A percentile compares a stretch with the other conserved stretches of the same genome.
Conservation (phyloP, 495 filamentous ascomycete genomes). For the Xylaria cubensis region DNA sequence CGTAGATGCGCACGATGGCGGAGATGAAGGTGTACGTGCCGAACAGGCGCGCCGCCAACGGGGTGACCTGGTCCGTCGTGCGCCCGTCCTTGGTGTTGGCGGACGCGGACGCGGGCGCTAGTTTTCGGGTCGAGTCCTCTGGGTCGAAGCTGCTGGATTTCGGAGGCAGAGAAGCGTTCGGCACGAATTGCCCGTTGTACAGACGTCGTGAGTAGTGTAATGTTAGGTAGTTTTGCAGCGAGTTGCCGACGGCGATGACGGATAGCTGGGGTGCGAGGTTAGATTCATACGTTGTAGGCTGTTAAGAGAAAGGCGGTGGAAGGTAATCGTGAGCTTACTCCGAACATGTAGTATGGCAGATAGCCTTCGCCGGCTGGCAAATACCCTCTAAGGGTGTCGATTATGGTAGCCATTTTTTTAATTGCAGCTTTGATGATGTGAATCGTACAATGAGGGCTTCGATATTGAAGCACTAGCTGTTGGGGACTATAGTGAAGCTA, state of each 20-base stretch:
- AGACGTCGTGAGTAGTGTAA: conserved; percentile 76
- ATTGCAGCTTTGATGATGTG: not conserved
- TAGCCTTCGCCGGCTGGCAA: conserved; percentile 53
- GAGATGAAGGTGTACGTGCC: conserved; percentile 89
- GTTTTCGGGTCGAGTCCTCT: conserved; percentile 50
- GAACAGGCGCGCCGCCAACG: conserved; percentile 82
- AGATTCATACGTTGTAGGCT: not conserved
- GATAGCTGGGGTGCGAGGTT: conserved; percentile 62
- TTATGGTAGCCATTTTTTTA: conserved; percentile 28
- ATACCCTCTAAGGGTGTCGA: conserved; percentile 48
- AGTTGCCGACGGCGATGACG: conserved; percentile 78
- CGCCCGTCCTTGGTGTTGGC: conserved; percentile 54
- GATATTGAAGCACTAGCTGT: not conserved
- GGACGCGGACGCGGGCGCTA: conserved; percentile 54
- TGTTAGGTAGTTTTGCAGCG: conserved; percentile 78
- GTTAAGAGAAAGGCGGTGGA: not conserved
- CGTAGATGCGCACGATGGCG: conserved; percentile 78
- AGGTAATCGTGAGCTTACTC: conserved; percentile 43
- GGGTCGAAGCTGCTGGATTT: conserved; percentile 45
- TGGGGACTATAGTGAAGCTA: not conserved
- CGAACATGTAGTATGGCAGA: conserved; percentile 55
- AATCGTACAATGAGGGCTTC: not conserved
- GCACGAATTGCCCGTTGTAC: conserved; percentile 66
- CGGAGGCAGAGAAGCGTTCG: conserved; percentile 46
- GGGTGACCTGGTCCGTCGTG: conserved; percentile 64